Percentiles rank a stretch among this genome's conserved stretches.
phyloP scores from a whole-genome alignment of 805 yeast species.

The Helenozyma rhizophorensis region DNA sequence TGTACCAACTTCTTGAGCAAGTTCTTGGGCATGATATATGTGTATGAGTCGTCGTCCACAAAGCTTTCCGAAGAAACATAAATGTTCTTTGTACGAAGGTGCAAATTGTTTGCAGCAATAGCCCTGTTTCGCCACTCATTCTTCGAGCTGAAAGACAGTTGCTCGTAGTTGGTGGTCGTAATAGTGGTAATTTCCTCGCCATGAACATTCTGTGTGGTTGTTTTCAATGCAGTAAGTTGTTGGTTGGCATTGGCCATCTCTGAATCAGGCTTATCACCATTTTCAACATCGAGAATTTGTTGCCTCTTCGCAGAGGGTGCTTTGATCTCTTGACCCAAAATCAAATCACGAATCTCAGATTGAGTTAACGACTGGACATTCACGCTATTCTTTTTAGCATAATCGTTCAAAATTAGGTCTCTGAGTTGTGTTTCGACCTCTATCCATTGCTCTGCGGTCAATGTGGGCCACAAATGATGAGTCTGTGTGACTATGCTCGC shows the following conservation, averaged over 20 bases:
- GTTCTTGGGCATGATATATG: conserved; percentile 81
- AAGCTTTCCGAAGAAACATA: conserved; percentile 64
- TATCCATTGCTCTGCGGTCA: conserved; percentile 86
- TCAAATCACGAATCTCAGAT: conserved; percentile 88
- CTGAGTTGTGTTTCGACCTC: conserved; percentile 82
- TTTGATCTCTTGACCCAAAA: conserved; percentile 87
- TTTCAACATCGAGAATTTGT: conserved; percentile 70
- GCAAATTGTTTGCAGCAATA: conserved; percentile 67
- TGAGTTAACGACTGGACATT: conserved; percentile 86
- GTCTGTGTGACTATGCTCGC: conserved; percentile 61
- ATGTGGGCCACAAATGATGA: conserved; percentile 92
- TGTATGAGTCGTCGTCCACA: conserved; percentile 45
- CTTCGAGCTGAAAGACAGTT: conserved; percentile 73
- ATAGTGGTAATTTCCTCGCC: conserved; percentile 96
- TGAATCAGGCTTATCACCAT: conserved; percentile 32
- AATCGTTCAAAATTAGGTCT: conserved; percentile 81
- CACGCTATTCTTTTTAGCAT: conserved; percentile 79
- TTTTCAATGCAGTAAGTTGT: conserved; percentile 71
- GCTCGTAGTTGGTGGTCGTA: conserved; percentile 86
- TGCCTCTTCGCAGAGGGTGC: conserved; percentile 89
- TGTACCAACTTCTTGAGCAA: conserved; percentile 71
- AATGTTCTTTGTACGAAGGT: conserved; percentile 65
- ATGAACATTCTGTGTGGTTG: conserved; percentile 83
- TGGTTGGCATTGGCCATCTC: conserved; percentile 32
- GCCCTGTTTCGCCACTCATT: conserved; percentile 92